These are phyloP conservation scores for Coniochaeta prunicola DNA, from an alignment of 2,329 filamentous ascomycete species.

Conservation along the genomic window DNA sequence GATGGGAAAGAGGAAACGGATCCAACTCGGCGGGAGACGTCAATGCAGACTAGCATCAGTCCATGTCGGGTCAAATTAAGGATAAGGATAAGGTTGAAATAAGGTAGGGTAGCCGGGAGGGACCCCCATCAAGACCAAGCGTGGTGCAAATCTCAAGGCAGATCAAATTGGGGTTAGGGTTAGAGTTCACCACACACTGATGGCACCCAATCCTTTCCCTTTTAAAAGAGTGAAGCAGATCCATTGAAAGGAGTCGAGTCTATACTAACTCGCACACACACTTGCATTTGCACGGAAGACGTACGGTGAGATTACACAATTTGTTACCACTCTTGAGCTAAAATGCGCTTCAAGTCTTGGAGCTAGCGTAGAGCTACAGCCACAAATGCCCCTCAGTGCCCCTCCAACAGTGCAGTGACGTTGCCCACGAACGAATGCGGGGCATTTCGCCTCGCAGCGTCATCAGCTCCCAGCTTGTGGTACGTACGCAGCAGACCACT, in stretches of 20 bases:
- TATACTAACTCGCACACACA: not conserved
- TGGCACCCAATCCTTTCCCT: not conserved
- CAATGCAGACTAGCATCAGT: too few relatives aligned
- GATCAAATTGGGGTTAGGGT: not conserved
- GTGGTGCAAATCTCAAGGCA: too few relatives aligned
- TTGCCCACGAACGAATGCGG: not conserved
- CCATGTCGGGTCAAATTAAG: not conserved
- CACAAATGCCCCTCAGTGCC: not conserved
- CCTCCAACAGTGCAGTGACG: not conserved
- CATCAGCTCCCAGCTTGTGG: not conserved
- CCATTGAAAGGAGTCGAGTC: not conserved
- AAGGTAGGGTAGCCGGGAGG: not conserved
- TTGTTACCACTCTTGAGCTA: too few relatives aligned
- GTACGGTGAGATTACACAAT: too few relatives aligned
- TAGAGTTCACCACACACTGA: not conserved
- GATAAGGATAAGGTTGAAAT: not conserved
- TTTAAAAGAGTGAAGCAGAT: not conserved
- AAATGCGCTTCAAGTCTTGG: too few relatives aligned
- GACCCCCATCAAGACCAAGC: too few relatives aligned
- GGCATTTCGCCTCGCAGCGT: not conserved
- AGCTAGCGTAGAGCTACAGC: not conserved
- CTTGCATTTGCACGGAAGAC: not conserved
- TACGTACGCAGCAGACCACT: slow-evolving; percentile 1
- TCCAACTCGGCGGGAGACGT: too few relatives aligned
- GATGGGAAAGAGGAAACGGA: too few relatives aligned